These are phyloP conservation scores for Ophiostoma quercus DNA, from an alignment of 2,329 filamentous ascomycete species.

Conservation along the genomic window DNA sequence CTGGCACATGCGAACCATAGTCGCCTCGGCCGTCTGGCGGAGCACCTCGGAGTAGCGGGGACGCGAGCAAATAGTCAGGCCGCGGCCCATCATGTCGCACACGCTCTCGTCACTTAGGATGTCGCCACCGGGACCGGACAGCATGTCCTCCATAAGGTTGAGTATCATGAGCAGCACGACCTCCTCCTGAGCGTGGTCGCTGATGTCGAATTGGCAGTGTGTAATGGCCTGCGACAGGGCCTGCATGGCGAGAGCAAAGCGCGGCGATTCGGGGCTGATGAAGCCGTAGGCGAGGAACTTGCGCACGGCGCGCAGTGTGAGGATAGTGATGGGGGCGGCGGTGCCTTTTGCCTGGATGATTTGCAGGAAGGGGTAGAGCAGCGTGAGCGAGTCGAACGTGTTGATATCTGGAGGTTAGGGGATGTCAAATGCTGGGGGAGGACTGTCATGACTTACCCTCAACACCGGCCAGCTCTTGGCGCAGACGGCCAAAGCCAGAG, in stretches of 20 bases:
- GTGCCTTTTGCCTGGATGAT: slow-evolving; percentile 96
- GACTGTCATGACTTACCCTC: slow-evolving; percentile 45
- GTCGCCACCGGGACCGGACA: slow-evolving; percentile 86
- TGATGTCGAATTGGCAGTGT: slow-evolving; percentile 95
- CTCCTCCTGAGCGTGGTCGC: slow-evolving; percentile 89
- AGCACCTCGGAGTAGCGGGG: slow-evolving; percentile 84
- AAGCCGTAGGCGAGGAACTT: slow-evolving; percentile 97
- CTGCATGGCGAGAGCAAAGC: slow-evolving; percentile 88
- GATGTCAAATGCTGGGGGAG: background rate
- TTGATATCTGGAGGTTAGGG: slow-evolving; percentile 54
- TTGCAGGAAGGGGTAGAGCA: slow-evolving; percentile 90
- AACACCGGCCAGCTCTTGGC: slow-evolving; percentile 79
- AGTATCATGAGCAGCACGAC: slow-evolving; percentile 91
- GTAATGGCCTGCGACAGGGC: slow-evolving; percentile 90
- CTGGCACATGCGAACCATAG: slow-evolving; percentile 99
- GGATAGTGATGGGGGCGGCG: slow-evolving; percentile 89
- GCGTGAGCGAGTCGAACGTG: slow-evolving; percentile 78
- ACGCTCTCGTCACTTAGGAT: slow-evolving; percentile 97
- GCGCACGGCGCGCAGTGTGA: slow-evolving; percentile 86
- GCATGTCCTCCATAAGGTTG: slow-evolving; percentile 97
- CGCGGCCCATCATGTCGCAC: slow-evolving; percentile 99
- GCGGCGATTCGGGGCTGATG: slow-evolving; percentile 75
- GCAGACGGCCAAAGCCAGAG: slow-evolving; percentile 83
- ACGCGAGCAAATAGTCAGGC: slow-evolving; percentile 94
- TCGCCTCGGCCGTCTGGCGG: slow-evolving; percentile 85